A percentile compares a stretch with the other conserved stretches of the same genome.
Evolutionary conservation across 192 early-diverging fungal species (phyloP).

Genomic region (Entomortierella parvispora): DNA sequence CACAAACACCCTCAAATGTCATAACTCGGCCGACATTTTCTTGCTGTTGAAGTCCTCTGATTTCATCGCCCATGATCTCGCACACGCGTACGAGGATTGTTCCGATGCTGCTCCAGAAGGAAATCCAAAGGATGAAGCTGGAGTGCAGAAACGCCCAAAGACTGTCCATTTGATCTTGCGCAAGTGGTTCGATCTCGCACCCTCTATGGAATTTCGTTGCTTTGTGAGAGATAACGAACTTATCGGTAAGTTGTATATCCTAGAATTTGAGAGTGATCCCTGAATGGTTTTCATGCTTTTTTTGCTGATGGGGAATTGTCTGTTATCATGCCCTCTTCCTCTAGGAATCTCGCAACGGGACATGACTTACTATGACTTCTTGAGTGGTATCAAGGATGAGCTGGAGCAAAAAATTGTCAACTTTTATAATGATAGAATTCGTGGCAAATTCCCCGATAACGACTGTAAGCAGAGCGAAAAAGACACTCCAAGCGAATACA

Average conservation of each 20-base stretch:
- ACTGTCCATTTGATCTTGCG: slow-evolving; percentile 80
- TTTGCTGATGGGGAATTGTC: neutral
- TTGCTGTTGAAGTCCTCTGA: slow-evolving; percentile 93
- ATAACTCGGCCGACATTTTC: slow-evolving; percentile 80
- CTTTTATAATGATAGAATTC: slow-evolving; percentile 76
- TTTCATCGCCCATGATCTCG: slow-evolving; percentile 88
- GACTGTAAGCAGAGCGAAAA: slow-evolving; percentile 64
- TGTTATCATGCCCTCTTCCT: neutral
- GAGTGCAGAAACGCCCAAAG: slow-evolving; percentile 51
- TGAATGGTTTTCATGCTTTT: neutral
- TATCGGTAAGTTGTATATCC: slow-evolving; percentile 77
- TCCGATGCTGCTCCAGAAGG: slow-evolving; percentile 34
- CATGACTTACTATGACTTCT: slow-evolving; percentile 84
- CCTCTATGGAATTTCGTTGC: slow-evolving; percentile 96
- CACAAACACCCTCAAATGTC: slow-evolving; percentile 84
- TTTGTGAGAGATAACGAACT: slow-evolving; percentile 83
- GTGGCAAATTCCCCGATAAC: slow-evolving; percentile 68
- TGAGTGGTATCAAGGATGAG: slow-evolving; percentile 67
- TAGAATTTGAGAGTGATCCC: too few relatives aligned
- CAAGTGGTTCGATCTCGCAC: slow-evolving; percentile 90
- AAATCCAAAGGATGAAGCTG: neutral
- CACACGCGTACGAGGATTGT: slow-evolving; percentile 80
- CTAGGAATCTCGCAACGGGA: slow-evolving; percentile 88
- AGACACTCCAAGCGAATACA: too few relatives aligned
- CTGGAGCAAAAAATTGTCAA: slow-evolving; percentile 64